Evolutionary conservation across 306 rosid species (phyloP).

Genomic region (Trifolium dubium): DNA sequence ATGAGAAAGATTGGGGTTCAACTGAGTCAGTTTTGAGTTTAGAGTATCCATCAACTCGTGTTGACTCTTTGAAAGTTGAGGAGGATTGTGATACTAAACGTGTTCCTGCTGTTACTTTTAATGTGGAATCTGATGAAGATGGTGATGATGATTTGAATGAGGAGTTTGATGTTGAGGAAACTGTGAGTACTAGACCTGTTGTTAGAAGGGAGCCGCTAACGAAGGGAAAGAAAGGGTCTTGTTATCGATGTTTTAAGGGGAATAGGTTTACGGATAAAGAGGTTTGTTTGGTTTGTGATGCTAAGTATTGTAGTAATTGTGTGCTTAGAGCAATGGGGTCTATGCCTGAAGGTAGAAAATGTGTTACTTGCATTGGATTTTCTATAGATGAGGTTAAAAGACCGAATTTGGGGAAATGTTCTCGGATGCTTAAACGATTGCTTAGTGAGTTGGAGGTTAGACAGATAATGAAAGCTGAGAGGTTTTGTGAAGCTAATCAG

Average conservation of each 20-base stretch:
- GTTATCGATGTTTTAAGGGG: conserved; percentile 91
- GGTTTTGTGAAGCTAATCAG: conserved; percentile 87
- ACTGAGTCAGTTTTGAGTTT: conserved; percentile 79
- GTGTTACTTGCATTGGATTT: conserved; percentile 86
- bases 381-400: conserved; percentile 79
- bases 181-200: conserved; percentile 52
- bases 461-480: conserved; percentile 93
- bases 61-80: conserved; percentile 73
- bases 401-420: conserved; percentile 85
- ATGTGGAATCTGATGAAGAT: conserved; percentile 68
- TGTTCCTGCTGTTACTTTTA: conserved; percentile 61
- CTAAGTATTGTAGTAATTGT: conserved; percentile 89
- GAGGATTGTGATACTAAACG: conserved; percentile 52
- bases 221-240: conserved; percentile 87
- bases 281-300: conserved; percentile 92
- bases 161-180: conserved; percentile 60
- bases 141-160: conserved; percentile 64
- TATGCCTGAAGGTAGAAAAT: conserved; percentile 98
- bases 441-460: conserved; percentile 90
- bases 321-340: conserved; percentile 99
- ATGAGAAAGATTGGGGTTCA: conserved; percentile 80
- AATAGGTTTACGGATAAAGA: conserved; percentile 94
- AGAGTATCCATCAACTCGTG: conserved; percentile 94
- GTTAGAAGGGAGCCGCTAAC: conserved; percentile 65
- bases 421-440: conserved; percentile 88